phyloP scores from a whole-genome alignment of 768 basidiomycete genomes.

The Gloeophyllum trabeum region DNA sequence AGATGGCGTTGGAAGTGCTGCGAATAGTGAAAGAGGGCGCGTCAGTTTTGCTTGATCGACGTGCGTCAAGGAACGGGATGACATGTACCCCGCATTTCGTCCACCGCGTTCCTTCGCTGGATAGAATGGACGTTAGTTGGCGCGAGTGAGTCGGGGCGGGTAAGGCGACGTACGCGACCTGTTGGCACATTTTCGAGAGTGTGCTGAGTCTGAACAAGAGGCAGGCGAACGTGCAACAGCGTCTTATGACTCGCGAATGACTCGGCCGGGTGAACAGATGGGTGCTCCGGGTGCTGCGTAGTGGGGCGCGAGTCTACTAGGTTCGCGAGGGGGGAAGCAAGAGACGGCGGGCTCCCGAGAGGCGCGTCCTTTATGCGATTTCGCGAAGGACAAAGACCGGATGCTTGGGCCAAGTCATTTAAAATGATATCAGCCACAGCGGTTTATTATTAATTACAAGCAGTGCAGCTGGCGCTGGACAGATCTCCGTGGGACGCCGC shows the following conservation, averaged over 20 bases:
- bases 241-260: too few species aligned
- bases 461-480: too few species aligned
- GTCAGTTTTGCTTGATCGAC: constrained; percentile 6
- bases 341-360: not conserved
- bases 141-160: not conserved
- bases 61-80: constrained; percentile 3
- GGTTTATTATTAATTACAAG: too few species aligned
- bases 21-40: constrained; percentile 3
- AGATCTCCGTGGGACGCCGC: too few species aligned
- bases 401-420: too few species aligned
- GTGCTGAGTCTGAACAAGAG: constrained; percentile 1
- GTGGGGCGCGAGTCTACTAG: too few species aligned
- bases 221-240: too few species aligned
- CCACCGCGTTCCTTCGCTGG: constrained; percentile 72
- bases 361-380: not conserved
- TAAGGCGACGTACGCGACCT: constrained; percentile 51
- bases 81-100: constrained; percentile 48
- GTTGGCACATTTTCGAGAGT: constrained; percentile 47
- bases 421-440: too few species aligned
- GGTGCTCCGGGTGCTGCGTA: too few species aligned
- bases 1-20: constrained; percentile 76
- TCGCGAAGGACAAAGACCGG: not conserved
- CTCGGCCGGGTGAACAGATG: too few species aligned
- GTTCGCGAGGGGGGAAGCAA: not conserved
- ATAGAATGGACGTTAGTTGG: constrained; percentile 7